Percentiles rank a stretch among this genome's conserved stretches.
phyloP scores from a whole-genome alignment of 2,329 filamentous ascomycete species.

The Paradendryphiella salina region DNA sequence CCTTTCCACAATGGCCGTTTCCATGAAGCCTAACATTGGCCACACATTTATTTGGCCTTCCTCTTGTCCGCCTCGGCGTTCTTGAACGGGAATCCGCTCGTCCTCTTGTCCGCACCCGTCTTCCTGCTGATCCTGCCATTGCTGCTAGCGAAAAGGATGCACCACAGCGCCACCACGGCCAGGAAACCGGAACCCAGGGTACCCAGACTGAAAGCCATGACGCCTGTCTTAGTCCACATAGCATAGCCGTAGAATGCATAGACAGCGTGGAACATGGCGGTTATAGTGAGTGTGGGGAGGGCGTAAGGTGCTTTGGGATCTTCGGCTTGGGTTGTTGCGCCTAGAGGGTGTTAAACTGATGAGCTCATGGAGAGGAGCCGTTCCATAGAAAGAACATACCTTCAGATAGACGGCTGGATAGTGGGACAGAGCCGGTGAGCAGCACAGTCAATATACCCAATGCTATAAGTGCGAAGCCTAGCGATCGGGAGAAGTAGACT shows the following conservation, averaged over 20 bases:
- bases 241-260: slow-evolving; percentile 64
- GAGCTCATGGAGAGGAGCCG: neutral
- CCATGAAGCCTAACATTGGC: neutral
- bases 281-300: slow-evolving; percentile 66
- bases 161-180: slow-evolving; percentile 67
- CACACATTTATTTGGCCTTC: slow-evolving; percentile 41
- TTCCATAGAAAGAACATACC: slow-evolving; percentile 16
- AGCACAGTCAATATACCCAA: slow-evolving; percentile 67
- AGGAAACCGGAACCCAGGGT: slow-evolving; percentile 61
- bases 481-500: slow-evolving; percentile 71
- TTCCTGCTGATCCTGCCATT: slow-evolving; percentile 62
- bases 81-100: slow-evolving; percentile 66
- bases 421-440: slow-evolving; percentile 70
- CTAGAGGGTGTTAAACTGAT: slow-evolving; percentile 17
- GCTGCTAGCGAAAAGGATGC: slow-evolving; percentile 61
- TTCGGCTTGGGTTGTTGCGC: slow-evolving; percentile 40
- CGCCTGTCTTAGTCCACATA: slow-evolving; percentile 61
- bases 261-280: slow-evolving; percentile 66
- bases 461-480: slow-evolving; percentile 68
- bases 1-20: neutral
- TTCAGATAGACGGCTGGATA: slow-evolving; percentile 56
- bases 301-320: slow-evolving; percentile 55
- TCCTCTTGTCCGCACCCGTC: slow-evolving; percentile 69
- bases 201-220: slow-evolving; percentile 64
- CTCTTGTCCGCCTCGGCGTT: slow-evolving; percentile 61